Percentiles rank a stretch among this genome's conserved stretches.
These are phyloP conservation scores for Suillus lakei DNA, from an alignment of 768 basidiomycete genomes.

Conservation along the genomic window DNA sequence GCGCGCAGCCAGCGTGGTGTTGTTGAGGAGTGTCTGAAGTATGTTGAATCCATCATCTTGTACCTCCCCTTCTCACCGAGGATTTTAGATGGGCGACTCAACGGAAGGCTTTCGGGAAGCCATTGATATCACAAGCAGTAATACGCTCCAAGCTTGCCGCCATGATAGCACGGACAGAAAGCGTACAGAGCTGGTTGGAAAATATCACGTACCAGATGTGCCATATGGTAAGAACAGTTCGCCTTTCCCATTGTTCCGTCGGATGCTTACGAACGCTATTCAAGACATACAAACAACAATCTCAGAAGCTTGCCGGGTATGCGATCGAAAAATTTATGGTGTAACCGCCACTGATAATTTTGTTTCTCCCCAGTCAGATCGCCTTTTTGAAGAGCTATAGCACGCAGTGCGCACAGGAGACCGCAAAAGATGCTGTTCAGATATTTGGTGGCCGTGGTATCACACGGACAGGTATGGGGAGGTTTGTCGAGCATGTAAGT, in stretches of 20 bases:
- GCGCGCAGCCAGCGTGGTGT: conserved; percentile 70
- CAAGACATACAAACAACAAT: conserved; percentile 74
- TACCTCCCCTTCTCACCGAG: neutral
- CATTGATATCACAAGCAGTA: conserved; percentile 80
- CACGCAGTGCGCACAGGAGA: conserved; percentile 78
- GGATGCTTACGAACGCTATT: conserved; percentile 10
- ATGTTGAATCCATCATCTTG: conserved; percentile 17
- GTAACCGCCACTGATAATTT: conserved; percentile 1
- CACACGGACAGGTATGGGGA: conserved; percentile 76
- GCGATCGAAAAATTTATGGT: conserved; percentile 14
- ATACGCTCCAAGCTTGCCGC: conserved; percentile 85
- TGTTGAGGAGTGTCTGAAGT: conserved; percentile 88
- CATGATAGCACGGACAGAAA: conserved; percentile 89
- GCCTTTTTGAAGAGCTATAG: conserved; percentile 80
- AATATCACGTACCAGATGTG: conserved; percentile 88
- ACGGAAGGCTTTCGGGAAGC: conserved; percentile 92
- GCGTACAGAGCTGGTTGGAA: conserved; percentile 86
- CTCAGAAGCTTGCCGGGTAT: conserved; percentile 73
- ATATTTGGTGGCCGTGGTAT: conserved; percentile 88
- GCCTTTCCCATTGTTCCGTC: neutral
- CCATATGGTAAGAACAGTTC: conserved; percentile 59
- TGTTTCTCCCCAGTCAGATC: conserved; percentile 56
- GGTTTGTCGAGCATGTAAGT: conserved; percentile 58
- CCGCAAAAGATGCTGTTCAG: conserved; percentile 77
- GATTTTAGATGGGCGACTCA: conserved; percentile 76